These are phyloP conservation scores for Penicillium robsamsonii DNA, from an alignment of 495 filamentous ascomycete species.

Conservation along the genomic window DNA sequence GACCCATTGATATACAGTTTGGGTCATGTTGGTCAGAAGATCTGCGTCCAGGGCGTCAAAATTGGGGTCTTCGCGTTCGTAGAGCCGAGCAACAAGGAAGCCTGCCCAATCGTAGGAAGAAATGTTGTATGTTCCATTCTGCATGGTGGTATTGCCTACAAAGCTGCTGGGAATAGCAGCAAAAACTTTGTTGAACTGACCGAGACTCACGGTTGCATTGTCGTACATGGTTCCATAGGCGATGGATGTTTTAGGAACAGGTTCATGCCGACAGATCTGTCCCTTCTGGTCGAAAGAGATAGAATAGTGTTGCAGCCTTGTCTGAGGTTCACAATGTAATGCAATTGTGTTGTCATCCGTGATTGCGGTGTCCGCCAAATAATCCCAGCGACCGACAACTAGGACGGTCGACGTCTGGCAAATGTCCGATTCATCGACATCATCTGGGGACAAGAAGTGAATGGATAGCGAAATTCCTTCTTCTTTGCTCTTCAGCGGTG, in stretches of 20 bases:
- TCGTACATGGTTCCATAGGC: conserved; percentile 35
- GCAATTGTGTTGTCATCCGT: conserved; percentile 38
- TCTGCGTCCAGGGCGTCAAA: conserved; percentile 28
- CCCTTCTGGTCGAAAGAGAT: conserved; percentile 37
- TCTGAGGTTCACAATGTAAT: conserved; percentile 36
- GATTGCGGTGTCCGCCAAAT: conserved; percentile 25
- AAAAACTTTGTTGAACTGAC: conserved; percentile 45
- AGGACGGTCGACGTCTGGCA: conserved; percentile 39
- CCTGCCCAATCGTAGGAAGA: conserved; percentile 45
- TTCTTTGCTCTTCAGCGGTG: conserved; percentile 20
- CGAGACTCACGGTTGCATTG: conserved; percentile 41
- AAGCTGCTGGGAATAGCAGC: conserved; percentile 40
- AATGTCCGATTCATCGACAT: conserved; percentile 23
- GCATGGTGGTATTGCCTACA: conserved; percentile 28
- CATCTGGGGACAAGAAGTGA: conserved; percentile 36
- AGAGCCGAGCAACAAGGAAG: conserved; percentile 40
- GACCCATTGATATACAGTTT: conserved; percentile 42
- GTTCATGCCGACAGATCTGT: conserved; percentile 25
- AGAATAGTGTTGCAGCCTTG: conserved; percentile 27
- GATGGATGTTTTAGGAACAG: conserved; percentile 24
- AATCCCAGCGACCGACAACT: conserved; percentile 43
- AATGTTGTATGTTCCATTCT: conserved; percentile 30
- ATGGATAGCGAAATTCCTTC: conserved; percentile 36
- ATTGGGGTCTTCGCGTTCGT: conserved; percentile 29
- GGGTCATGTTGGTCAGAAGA: conserved; percentile 29